phyloP scores from a whole-genome alignment of 2,329 filamentous ascomycete genomes.

The Escovopsis sp. region DNA sequence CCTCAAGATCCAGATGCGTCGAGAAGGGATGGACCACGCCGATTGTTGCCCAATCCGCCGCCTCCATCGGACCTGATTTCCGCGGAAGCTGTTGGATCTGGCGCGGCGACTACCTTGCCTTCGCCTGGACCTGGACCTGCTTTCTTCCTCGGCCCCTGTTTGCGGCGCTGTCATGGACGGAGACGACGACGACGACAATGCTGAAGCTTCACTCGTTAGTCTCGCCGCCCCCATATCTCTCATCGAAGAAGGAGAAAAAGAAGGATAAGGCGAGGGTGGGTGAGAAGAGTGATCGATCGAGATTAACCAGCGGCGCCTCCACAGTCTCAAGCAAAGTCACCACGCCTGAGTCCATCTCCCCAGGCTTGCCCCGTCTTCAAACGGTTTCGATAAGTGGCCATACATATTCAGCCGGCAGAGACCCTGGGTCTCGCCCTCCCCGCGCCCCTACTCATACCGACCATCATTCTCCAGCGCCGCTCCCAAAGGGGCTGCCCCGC shows the following conservation, averaged over 20 bases:
- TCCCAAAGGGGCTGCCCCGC: background rate
- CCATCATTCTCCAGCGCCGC: too few relatives aligned
- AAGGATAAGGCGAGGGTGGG: too few relatives aligned
- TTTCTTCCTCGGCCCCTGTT: slow-evolving; percentile 1
- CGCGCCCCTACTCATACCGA: too few relatives aligned
- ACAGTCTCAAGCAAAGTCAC: slow-evolving; percentile 15
- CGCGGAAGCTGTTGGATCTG: slow-evolving; percentile 8
- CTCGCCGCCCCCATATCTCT: slow-evolving; percentile 9
- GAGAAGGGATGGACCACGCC: slow-evolving; percentile 8
- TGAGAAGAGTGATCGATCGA: slow-evolving; percentile 14
- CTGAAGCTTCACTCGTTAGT: slow-evolving; percentile 2
- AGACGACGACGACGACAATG: too few relatives aligned
- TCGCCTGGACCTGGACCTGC: too few relatives aligned
- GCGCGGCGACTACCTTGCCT: slow-evolving; percentile 1
- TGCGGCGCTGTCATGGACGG: slow-evolving; percentile 2
- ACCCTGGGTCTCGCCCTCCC: slow-evolving; percentile 3
- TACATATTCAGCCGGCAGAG: slow-evolving; percentile 5
- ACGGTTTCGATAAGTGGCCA: slow-evolving; percentile 6
- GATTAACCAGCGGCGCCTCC: slow-evolving; percentile 13
- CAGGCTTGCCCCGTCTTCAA: slow-evolving; percentile 6
- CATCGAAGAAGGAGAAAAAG: slow-evolving; percentile 13
- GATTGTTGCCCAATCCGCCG: slow-evolving; percentile 5
- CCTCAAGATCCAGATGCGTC: background rate
- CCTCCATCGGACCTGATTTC: slow-evolving; percentile 3
- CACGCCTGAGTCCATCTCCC: slow-evolving; percentile 12